Evolutionary conservation across 179 eudicot species (phyloP), one percentile per base, ranked within the genome.

Genomic region (Patellifolia procumbens): DNA sequence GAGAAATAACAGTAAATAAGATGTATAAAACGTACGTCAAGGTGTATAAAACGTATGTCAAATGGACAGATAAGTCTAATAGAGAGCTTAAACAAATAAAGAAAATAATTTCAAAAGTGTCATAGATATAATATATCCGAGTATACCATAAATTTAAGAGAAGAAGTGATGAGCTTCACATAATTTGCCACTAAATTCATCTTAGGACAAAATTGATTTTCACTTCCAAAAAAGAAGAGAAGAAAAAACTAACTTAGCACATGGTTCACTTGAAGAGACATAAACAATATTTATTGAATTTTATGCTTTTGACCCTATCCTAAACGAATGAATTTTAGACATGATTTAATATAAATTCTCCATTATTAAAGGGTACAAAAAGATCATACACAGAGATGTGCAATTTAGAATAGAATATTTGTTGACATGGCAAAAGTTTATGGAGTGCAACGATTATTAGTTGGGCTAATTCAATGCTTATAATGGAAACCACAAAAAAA

Each of bases 381-480:
- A 62, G 3, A 32, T 62, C 26, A 63, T 43, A 43, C 9, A 10
- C n/a, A 2, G 4, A 26, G 6, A 42, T 10, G 9, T 51, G 2
- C n/a, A 26, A 10, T 24, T 6, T 68, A 68, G 20, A 43, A 26
- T 68, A 42, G 58, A 68, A 68, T 68, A 68, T 46, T 24, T 68
- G 72, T 68, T 68, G 72, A 48, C 72, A 68, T 28, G 46, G 56
- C 19, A 39, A 66, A 66, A 66, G 51, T 74, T 31, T 3, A 22
- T 52, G 78, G 72, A 75, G 32, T 19, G 48, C 68, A 31, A 58
- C 55, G 67, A 43, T 10, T n/a, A 63, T 51, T 24, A 39, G 78
- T 35, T 49, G 51, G 70, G 32, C 68, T 62, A 52, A 62, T 45
- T 74, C 63, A 64, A 75, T 64, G 63, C 63, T 75, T 34, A 62